Evolutionary conservation across 768 basidiomycete genomes (phyloP).

Genomic region (Amanita inopinata): DNA sequence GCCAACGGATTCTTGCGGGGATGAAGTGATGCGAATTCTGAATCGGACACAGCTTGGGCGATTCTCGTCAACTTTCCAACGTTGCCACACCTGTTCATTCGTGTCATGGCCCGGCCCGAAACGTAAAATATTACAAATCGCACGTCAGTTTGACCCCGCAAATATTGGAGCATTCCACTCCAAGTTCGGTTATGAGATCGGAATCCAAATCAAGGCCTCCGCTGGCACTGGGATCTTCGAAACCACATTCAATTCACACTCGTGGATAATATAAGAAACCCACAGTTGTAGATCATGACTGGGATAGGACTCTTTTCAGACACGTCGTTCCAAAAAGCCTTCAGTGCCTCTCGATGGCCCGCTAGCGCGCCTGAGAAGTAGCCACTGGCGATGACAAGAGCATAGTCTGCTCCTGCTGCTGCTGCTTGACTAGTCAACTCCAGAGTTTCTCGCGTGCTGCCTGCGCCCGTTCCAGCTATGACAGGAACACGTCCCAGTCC

Average conservation of each 20-base stretch:
- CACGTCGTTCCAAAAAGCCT: conserved; percentile 72
- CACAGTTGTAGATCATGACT: conserved; percentile 83
- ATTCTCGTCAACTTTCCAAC: conserved; percentile 89
- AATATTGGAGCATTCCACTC: conserved; percentile 64
- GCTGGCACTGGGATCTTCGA: conserved; percentile 71
- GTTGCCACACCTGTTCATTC: conserved; percentile 61
- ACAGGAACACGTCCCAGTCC: conserved; percentile 53
- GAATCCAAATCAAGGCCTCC: conserved; percentile 91
- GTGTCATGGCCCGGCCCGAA: background rate
- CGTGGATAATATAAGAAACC: conserved; percentile 18
- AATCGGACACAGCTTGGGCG: conserved; percentile 50
- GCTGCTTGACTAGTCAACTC: conserved; percentile 70
- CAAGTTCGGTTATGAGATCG: conserved; percentile 76
- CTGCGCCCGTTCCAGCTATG: conserved; percentile 76
- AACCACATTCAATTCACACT: conserved; percentile 11
- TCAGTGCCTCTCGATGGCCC: conserved; percentile 54
- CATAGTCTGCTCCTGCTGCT: conserved; percentile 76
- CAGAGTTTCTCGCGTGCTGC: conserved; percentile 77
- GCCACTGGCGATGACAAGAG: conserved; percentile 78
- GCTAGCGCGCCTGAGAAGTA: conserved; percentile 77
- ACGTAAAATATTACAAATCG: conserved; percentile 19
- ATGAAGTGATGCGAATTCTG: conserved; percentile 43
- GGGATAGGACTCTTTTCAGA: conserved; percentile 76
- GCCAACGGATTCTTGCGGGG: conserved; percentile 60
- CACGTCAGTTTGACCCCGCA: conserved; percentile 87